These are phyloP conservation scores for Fonsecaea pedrosoi DNA, from an alignment of 2,329 filamentous ascomycete genomes.

Conservation along the genomic window DNA sequence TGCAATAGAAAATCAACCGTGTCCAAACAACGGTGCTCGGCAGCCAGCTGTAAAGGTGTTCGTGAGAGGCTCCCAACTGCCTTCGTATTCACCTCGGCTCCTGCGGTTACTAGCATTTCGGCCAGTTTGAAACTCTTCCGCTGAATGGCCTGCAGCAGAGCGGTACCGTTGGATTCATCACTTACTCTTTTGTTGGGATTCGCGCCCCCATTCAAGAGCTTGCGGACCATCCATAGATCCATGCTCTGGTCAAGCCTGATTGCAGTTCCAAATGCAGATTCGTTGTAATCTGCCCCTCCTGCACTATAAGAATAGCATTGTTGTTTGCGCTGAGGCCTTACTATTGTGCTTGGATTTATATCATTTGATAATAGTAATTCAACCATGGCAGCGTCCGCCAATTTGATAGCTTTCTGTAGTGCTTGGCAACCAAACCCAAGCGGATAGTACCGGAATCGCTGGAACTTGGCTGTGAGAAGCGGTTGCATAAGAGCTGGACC, in stretches of 20 bases:
- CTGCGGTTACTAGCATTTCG: neutral
- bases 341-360: neutral
- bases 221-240: neutral
- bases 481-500: neutral
- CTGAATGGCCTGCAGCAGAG: neutral
- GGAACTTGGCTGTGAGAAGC: neutral
- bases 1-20: neutral
- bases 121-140: neutral
- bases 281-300: too few species aligned
- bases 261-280: conserved; percentile 5
- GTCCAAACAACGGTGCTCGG: neutral
- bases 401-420: neutral
- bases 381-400: neutral
- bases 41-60: conserved; percentile 3
- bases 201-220: neutral
- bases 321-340: neutral
- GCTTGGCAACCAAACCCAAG: neutral
- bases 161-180: neutral
- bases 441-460: neutral
- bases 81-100: neutral
- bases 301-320: too few species aligned
- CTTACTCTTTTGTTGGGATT: neutral
- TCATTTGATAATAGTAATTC: neutral
- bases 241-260: neutral
- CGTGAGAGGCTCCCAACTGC: neutral